Evolutionary conservation across 495 filamentous ascomycete genomes (phyloP).

Genomic region (Tetracladium setigerum): DNA sequence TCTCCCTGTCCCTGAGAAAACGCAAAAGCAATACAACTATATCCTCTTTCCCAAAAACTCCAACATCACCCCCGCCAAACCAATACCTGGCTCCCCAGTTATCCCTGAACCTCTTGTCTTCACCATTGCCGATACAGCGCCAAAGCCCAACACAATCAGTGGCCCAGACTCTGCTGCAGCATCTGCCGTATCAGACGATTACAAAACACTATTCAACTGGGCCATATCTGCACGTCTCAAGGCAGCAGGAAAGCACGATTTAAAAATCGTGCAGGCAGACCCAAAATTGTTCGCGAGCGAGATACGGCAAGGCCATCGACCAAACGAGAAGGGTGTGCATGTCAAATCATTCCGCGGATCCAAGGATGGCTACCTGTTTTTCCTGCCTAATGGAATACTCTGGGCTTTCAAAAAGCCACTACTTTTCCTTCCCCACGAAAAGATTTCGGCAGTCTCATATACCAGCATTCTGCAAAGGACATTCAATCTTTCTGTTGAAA

Average conservation of each 20-base stretch:
- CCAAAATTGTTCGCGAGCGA: slow-evolving; percentile 71
- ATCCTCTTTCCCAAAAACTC: slow-evolving; percentile 72
- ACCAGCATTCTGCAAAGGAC: slow-evolving; percentile 86
- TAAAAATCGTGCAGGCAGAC: slow-evolving; percentile 57
- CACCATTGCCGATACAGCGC: slow-evolving; percentile 65
- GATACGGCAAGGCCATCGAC: slow-evolving; percentile 73
- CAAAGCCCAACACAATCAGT: slow-evolving; percentile 51
- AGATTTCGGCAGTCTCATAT: slow-evolving; percentile 76
- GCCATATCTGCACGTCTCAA: slow-evolving; percentile 54
- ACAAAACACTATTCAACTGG: slow-evolving; percentile 53
- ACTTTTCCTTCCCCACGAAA: slow-evolving; percentile 72
- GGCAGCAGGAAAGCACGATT: slow-evolving; percentile 39
- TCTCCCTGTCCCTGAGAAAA: slow-evolving; percentile 87
- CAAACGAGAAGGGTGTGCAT: slow-evolving; percentile 85
- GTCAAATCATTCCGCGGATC: slow-evolving; percentile 86
- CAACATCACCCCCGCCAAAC: slow-evolving; percentile 34
- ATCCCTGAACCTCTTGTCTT: slow-evolving; percentile 71
- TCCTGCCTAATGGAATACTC: slow-evolving; percentile 77
- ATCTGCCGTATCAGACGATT: slow-evolving; percentile 49
- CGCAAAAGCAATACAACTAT: slow-evolving; percentile 82
- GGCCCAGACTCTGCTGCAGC: slow-evolving; percentile 36
- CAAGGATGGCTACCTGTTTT: slow-evolving; percentile 93
- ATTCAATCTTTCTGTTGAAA: slow-evolving; percentile 81
- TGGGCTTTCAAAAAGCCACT: slow-evolving; percentile 96
- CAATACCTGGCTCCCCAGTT: slow-evolving; percentile 21